Evolutionary conservation across 179 eudicot species (phyloP), one percentile per base, ranked within the genome.

Genomic region (Corrigiola litoralis): DNA sequence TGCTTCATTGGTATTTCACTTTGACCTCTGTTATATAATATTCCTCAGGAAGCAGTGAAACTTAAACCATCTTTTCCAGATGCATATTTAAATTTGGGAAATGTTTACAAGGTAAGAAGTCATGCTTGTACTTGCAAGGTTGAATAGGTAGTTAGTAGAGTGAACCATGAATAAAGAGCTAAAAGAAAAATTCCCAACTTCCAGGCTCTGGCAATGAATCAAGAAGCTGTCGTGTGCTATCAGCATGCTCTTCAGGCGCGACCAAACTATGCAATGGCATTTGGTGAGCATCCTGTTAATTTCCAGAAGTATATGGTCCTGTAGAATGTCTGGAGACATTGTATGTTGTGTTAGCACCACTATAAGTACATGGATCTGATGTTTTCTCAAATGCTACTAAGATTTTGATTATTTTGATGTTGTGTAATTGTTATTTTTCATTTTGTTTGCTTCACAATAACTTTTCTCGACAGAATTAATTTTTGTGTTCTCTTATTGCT

Each of bases 191-290:
- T 57, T 56, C 47, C 34, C 65, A 76, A 54, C 59, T 75, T 75
- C 47, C 85, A 92, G 98, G 92, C 98, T 72, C 71, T 87, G 72
- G 87, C 95, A 68, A 78, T 87, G 85, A 75, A 86, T 65, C 87
- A 90, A 67, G 96, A 92, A 68, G 95, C 98, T 51, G 81, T 89
- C 63, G 58, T 72, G 65, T 92, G 95, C 65, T 92, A 84, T 69
- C 92, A 87, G 78, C 87, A 82, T 53, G 90, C 96, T 69, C 82
- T 92, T 73, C 98, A 87, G 66, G 81, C 83, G 6, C 87, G 95
- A 6, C 98, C 98, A 34, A 87, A 87, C 51, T 87, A 77, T 80
- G 87, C 98, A 29, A 84, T 87, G 90, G 98, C 96, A 57, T 90
- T 70, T 71, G 98, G 98, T 92, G 71, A 82, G 95, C 61, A 36